Base-by-base conservation (phyloP, 345 rosid species). In the Toxicodendron radicans region DNA sequence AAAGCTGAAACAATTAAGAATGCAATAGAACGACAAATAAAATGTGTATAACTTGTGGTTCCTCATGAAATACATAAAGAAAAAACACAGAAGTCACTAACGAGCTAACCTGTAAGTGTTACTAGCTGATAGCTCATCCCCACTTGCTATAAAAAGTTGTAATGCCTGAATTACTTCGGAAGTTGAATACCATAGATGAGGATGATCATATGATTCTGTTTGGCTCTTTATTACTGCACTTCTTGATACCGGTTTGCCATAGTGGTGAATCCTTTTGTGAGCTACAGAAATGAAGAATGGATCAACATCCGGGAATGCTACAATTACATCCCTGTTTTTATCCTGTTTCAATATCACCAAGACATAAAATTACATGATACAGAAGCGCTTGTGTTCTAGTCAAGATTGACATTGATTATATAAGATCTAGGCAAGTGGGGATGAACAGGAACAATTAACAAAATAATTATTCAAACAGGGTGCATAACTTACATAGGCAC, bases 241-340 rank as follows among this genome's bases (percentile, higher is more conserved):
- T 77, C 86, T 84, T 1, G 82, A 82, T 9, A 81, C 38, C 58
- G 83, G 79, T 72, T 77, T 82, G 43, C 78, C 83, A 58, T 67
- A 23, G 43, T 24, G 73, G 38, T 45, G 79, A 76, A 75, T 66
- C 32, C 64, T 81, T 68, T 72, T 70, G 3, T 62, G 79, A 35
- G 49, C 58, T n/a, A 48, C 33, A 23, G 76, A 81, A 62, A 87
- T 73, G 46, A 70, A 54, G 70, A 66, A 85, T 64, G 92, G 95
- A 82, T 86, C 85, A 64, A 87, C 85, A 81, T 90, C 92, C 13
- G 95, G 92, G 79, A 90, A 86, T 73, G 92, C 89, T 67, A 90
- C 92, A 45, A 90, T 90, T 45, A 90, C 89, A 73, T 90, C 95
- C 75, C 95, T 81, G 77, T 90, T 90, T 84, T 90, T 90, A 80